Evolutionary conservation across 768 basidiomycete genomes (phyloP).

Genomic region (Cyathus striatus): DNA sequence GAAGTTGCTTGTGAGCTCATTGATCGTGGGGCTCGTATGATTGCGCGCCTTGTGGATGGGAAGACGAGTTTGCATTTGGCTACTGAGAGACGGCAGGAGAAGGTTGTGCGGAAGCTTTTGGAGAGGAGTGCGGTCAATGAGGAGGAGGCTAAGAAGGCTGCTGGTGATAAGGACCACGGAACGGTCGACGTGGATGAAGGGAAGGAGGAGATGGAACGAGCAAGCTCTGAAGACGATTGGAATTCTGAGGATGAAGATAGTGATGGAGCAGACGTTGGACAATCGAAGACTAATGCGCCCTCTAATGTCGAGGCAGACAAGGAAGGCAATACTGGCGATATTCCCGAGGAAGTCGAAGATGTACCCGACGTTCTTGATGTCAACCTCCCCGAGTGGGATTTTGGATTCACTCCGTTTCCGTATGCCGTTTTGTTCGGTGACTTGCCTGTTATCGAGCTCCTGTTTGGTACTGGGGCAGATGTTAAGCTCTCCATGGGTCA

Average conservation of each 20-base stretch:
- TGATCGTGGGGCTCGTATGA: constrained; percentile 51
- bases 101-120: constrained; percentile 44
- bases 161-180: constrained; percentile 18
- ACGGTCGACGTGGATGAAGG: constrained; percentile 19
- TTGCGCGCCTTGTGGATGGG: constrained; percentile 52
- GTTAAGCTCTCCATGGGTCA: constrained; percentile 24
- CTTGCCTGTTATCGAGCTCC: constrained; percentile 34
- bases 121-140: constrained; percentile 40
- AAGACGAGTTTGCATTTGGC: constrained; percentile 52
- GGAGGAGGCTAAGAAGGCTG: constrained; percentile 16
- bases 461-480: constrained; percentile 45
- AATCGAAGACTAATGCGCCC: constrained; percentile 20
- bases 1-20: constrained; percentile 48
- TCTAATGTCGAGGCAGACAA: constrained; percentile 16
- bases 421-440: constrained; percentile 48
- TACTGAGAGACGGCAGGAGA: constrained; percentile 37
- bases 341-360: constrained; percentile 44
- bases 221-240: constrained; percentile 49
- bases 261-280: constrained; percentile 16
- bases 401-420: constrained; percentile 43
- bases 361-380: constrained; percentile 53
- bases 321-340: constrained; percentile 23
- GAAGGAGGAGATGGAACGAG: constrained; percentile 19
- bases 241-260: constrained; percentile 31
- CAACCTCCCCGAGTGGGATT: constrained; percentile 54